A percentile compares a stretch with the other conserved stretches of the same genome.
Conservation (phyloP, 345 rosid genomes). For the Kandelia obovata region DNA sequence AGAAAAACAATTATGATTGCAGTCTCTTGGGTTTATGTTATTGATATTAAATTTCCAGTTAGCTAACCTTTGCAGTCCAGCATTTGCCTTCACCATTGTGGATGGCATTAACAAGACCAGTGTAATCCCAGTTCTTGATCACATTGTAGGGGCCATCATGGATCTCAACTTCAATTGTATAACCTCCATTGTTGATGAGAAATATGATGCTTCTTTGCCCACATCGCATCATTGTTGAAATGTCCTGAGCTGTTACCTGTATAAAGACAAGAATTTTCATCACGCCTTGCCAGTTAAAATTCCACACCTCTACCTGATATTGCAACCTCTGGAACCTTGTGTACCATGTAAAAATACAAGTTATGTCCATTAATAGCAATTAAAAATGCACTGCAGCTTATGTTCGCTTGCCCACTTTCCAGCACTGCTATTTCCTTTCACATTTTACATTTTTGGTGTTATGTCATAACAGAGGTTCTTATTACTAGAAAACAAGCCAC, state of each 20-base stretch:
- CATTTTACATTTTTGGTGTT: not conserved
- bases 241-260: slow-evolving; percentile 71
- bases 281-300: too few species aligned
- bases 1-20: not conserved
- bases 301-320: too few species aligned
- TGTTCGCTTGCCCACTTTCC: not conserved
- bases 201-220: slow-evolving; percentile 58
- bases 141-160: slow-evolving; percentile 79
- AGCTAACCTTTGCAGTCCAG: slow-evolving; percentile 65
- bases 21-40: too few species aligned
- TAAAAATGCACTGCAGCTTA: too few species aligned
- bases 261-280: not conserved
- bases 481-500: not conserved
- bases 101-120: slow-evolving; percentile 59
- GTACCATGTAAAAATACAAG: too few species aligned
- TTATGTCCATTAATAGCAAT: too few species aligned
- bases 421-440: not conserved
- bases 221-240: slow-evolving; percentile 64
- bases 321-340: too few species aligned
- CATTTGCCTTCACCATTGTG: slow-evolving; percentile 76
- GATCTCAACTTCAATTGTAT: slow-evolving; percentile 75
- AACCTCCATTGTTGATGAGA: slow-evolving; percentile 73
- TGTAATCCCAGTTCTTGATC: slow-evolving; percentile 73
- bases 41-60: too few species aligned
- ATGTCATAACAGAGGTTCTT: not conserved